phyloP scores from a whole-genome alignment of 1,139 yeast genomes.

The Suhomyces maxii region DNA sequence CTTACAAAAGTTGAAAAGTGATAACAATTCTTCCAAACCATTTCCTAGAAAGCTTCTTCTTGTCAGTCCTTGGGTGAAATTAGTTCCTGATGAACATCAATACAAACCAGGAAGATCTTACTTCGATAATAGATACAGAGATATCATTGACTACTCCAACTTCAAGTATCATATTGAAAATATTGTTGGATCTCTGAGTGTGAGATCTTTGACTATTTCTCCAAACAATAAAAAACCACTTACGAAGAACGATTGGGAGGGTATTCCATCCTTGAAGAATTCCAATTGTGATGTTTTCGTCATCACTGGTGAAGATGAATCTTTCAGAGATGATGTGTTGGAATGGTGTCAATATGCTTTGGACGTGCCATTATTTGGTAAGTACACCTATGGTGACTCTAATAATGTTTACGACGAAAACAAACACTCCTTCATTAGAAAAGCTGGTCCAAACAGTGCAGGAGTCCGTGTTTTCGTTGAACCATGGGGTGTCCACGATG shows the following conservation, averaged over 20 bases:
- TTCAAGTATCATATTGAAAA: conserved; percentile 33
- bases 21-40: conserved; percentile 10
- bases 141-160: conserved; percentile 36
- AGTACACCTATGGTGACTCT: conserved; percentile 28
- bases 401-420: conserved; percentile 21
- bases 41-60: conserved; percentile 36
- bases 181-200: conserved; percentile 17
- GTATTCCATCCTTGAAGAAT: conserved; percentile 32
- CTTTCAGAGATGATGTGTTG: conserved; percentile 43
- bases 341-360: conserved; percentile 38
- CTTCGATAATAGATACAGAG: conserved; percentile 33
- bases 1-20: conserved; percentile 27
- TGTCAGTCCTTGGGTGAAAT: conserved; percentile 43
- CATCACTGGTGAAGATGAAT: conserved; percentile 45
- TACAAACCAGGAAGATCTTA: conserved; percentile 33
- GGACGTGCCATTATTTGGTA: conserved; percentile 24
- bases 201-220: conserved; percentile 18
- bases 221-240: conserved; percentile 21
- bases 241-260: conserved; percentile 30
- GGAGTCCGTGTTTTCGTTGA: conserved; percentile 31
- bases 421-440: conserved; percentile 19
- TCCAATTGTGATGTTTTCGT: conserved; percentile 30
- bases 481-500: conserved; percentile 49
- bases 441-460: conserved; percentile 14
- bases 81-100: conserved; percentile 18